phyloP scores from a whole-genome alignment of 352 stramenopile species.

The Detonula confervacea region DNA sequence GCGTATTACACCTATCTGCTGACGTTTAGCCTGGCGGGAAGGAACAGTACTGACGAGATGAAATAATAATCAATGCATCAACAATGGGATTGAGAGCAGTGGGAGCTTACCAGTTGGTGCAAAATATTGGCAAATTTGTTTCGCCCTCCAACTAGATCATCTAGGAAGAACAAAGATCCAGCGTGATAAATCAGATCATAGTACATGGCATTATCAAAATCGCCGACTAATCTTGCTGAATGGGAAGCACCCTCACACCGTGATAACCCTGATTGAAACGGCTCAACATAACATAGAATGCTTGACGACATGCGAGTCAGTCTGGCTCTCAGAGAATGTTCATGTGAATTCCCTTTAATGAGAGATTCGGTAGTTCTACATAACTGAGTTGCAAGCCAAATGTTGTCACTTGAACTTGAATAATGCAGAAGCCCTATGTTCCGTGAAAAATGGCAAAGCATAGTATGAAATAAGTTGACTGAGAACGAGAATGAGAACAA shows the following conservation, averaged over 20 bases:
- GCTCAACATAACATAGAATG: slow-evolving; percentile 8
- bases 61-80: neutral
- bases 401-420: slow-evolving; percentile 1
- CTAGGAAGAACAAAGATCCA: neutral
- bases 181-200: slow-evolving; percentile 1
- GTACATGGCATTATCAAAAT: slow-evolving; percentile 17
- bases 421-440: slow-evolving; percentile 12
- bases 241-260: neutral
- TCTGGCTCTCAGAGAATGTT: neutral
- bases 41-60: neutral
- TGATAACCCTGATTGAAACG: slow-evolving; percentile 3
- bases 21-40: neutral
- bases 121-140: slow-evolving; percentile 3
- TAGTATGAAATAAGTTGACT: neutral
- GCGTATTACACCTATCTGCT: neutral
- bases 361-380: slow-evolving; percentile 9
- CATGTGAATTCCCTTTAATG: slow-evolving; percentile 11
- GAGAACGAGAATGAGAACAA: neutral
- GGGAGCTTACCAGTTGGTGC: neutral
- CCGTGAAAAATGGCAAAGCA: neutral
- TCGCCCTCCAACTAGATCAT: slow-evolving; percentile 1
- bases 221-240: slow-evolving; percentile 14
- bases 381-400: neutral
- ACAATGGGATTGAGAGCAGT: neutral
- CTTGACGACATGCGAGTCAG: neutral